These are phyloP conservation scores for Trifolium repens DNA, from an alignment of 306 rosid genomes.

Conservation along the genomic window DNA sequence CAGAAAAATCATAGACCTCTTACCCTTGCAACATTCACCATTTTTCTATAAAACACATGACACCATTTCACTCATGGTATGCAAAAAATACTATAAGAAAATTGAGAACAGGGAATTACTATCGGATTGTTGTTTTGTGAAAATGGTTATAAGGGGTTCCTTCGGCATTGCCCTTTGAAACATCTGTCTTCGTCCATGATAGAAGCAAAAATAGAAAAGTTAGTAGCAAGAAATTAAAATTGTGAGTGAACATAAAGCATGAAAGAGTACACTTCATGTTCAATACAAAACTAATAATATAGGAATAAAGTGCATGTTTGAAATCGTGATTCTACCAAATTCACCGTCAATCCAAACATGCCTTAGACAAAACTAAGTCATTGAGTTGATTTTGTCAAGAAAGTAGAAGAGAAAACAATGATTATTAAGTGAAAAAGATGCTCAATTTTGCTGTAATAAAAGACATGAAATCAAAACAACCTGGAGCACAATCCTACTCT, in stretches of 20 bases:
- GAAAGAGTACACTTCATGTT: conserved; percentile 14
- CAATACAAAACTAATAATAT: conserved; percentile 14
- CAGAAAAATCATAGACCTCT: not conserved
- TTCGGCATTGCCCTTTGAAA: conserved; percentile 58
- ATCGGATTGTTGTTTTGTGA: conserved; percentile 41
- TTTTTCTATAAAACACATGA: conserved; percentile 5
- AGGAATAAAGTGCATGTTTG: not conserved
- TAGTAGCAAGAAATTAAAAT: conserved; percentile 34
- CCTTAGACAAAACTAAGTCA: conserved; percentile 10
- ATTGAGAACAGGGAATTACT: conserved; percentile 56
- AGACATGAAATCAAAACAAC: conserved; percentile 39
- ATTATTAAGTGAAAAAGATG: not conserved
- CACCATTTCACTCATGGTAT: conserved; percentile 1
- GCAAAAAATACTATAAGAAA: conserved; percentile 14
- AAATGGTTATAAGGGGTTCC: conserved; percentile 41
- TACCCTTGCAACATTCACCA: not conserved
- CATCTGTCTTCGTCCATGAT: conserved; percentile 79
- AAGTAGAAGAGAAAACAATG: not conserved
- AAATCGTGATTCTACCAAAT: not conserved
- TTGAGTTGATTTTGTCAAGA: not conserved
- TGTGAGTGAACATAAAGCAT: conserved; percentile 17
- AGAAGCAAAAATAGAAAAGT: conserved; percentile 35
- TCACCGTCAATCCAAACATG: not conserved
- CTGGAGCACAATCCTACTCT: conserved; percentile 41
- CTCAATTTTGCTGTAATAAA: conserved; percentile 10